phyloP scores from a whole-genome alignment of 345 rosid genomes.

The Trapa incisa region DNA sequence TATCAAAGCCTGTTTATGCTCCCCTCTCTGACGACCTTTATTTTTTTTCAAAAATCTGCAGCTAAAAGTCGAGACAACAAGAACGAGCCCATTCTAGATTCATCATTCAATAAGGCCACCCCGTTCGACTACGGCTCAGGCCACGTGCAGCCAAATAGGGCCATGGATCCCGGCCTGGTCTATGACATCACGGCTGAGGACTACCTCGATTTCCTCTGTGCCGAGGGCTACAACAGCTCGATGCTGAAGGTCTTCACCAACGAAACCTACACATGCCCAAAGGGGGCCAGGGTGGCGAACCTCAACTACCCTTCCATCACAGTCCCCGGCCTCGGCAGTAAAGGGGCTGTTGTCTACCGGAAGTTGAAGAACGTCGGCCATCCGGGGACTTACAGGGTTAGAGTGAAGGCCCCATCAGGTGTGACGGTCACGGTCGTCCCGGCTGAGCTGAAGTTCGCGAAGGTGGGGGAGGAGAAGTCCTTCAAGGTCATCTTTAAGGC shows the following conservation, averaged over 20 bases:
- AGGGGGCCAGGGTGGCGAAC: constrained; percentile 11
- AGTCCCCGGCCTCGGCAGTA: constrained; percentile 13
- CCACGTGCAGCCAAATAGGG: constrained; percentile 29
- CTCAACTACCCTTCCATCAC: constrained; percentile 53
- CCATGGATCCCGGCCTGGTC: constrained; percentile 44
- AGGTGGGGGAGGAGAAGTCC: constrained; percentile 26
- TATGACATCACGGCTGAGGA: constrained; percentile 23
- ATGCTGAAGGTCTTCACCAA: constrained; percentile 9
- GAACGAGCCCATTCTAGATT: constrained; percentile 12
- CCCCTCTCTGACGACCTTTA: too few relatives aligned
- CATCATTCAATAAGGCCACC: constrained; percentile 16
- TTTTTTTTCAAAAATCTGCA: constrained; percentile 18
- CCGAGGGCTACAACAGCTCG: constrained; percentile 19
- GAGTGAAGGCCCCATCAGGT: constrained; percentile 19
- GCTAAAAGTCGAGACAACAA: constrained; percentile 22
- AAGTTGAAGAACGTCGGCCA: constrained; percentile 39
- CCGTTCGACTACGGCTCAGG: constrained; percentile 45
- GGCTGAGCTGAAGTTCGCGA: constrained; percentile 16
- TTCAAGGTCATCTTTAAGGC: constrained; percentile 22
- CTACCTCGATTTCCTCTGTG: constrained; percentile 36
- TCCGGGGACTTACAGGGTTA: constrained; percentile 20
- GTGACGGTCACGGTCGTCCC: constrained; percentile 24
- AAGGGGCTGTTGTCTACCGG: constrained; percentile 12
- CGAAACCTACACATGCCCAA: constrained; percentile 18
- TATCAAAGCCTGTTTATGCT: too few relatives aligned